Evolutionary conservation across 805 yeast species (phyloP).

Genomic region (Candida vaughaniae): DNA sequence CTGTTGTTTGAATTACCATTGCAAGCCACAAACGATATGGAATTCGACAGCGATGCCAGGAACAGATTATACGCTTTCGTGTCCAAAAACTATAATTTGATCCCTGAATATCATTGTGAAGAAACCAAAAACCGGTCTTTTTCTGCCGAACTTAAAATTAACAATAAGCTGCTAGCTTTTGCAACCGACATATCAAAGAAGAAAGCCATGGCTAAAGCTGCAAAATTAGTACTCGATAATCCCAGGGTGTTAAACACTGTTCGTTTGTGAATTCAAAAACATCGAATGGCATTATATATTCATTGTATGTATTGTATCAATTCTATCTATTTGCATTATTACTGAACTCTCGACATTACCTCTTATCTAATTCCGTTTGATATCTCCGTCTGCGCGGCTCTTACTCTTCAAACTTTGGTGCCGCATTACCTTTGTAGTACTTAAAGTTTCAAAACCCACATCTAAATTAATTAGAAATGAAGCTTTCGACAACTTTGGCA

Average conservation of each 20-base stretch:
- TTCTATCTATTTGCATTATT: neutral
- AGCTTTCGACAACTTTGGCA: no score
- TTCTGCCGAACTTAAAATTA: slow-evolving; percentile 29
- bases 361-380: neutral
- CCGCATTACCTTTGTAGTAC: slow-evolving; percentile 1
- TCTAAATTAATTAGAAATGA: no score
- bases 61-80: slow-evolving; percentile 39
- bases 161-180: slow-evolving; percentile 27
- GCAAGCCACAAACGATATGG: slow-evolving; percentile 20
- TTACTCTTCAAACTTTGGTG: no score
- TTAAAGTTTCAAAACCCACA: neutral
- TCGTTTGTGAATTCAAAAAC: no score
- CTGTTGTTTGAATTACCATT: slow-evolving; percentile 21
- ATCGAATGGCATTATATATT: neutral
- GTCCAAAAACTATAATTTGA: slow-evolving; percentile 32
- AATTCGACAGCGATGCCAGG: slow-evolving; percentile 34
- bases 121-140: slow-evolving; percentile 22
- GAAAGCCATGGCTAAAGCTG: slow-evolving; percentile 41
- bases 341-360: neutral
- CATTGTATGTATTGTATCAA: neutral
- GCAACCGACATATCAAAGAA: slow-evolving; percentile 38
- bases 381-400: no score
- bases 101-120: slow-evolving; percentile 33
- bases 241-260: slow-evolving; percentile 1
- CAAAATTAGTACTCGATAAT: slow-evolving; percentile 32